phyloP scores from a whole-genome alignment of 768 basidiomycete species.

The Calvatia gigantea region DNA sequence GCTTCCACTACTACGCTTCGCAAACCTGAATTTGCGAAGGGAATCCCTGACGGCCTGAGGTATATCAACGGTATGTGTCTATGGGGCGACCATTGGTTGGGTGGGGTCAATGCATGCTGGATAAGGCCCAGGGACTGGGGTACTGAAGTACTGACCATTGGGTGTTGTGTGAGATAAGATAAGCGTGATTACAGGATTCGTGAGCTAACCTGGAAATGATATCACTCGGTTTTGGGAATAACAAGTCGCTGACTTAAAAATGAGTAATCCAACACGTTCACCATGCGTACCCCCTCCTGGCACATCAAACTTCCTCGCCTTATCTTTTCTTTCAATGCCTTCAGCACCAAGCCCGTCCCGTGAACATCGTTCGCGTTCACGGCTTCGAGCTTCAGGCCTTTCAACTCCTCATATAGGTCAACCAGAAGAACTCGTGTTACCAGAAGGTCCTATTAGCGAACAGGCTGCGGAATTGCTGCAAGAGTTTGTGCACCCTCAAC shows the following conservation, averaged over 20 bases:
- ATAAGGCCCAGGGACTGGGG: too few species aligned
- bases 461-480: slow-evolving; percentile 43
- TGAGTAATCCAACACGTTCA: slow-evolving; percentile 8
- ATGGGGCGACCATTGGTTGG: slow-evolving; percentile 4
- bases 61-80: slow-evolving; percentile 84
- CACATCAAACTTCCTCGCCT: background rate
- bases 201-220: background rate
- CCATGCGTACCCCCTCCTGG: background rate
- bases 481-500: slow-evolving; percentile 39
- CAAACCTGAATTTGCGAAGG: slow-evolving; percentile 76
- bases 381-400: background rate
- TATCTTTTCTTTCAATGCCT: background rate
- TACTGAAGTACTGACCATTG: slow-evolving; percentile 31
- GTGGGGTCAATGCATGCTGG: slow-evolving; percentile 11
- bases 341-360: background rate
- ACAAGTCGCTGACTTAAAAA: background rate
- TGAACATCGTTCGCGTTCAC: background rate
- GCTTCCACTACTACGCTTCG: slow-evolving; percentile 68
- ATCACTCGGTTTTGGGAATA: background rate
- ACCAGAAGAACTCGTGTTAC: slow-evolving; percentile 36
- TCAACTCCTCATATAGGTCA: slow-evolving; percentile 21
- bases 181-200: slow-evolving; percentile 13
- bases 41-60: slow-evolving; percentile 72
- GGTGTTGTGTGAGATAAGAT: slow-evolving; percentile 26
- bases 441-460: slow-evolving; percentile 43